A percentile compares a stretch with the other conserved stretches of the same genome.
Conservation (phyloP, 169 alveolate genomes). For the Toxoplasma gondii region DNA sequence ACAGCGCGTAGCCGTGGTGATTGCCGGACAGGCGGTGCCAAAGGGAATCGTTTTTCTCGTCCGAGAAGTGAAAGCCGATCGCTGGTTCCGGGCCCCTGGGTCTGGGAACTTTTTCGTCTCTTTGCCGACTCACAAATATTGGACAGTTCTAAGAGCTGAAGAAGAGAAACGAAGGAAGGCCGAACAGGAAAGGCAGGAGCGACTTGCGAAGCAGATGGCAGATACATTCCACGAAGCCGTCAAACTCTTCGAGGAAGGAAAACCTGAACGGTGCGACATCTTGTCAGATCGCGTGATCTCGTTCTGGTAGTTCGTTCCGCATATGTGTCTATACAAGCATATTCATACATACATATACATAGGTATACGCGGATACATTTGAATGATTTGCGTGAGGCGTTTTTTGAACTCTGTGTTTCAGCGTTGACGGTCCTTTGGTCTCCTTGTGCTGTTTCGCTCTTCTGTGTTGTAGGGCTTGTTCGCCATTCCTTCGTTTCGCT, state of each 20-base stretch:
- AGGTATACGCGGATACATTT: too few relatives aligned
- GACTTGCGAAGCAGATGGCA: constrained; percentile 12
- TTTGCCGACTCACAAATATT: constrained; percentile 58
- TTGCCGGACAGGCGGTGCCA: constrained; percentile 54
- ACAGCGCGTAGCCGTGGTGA: constrained; percentile 58
- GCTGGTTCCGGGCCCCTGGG: constrained; percentile 48
- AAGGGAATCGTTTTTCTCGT: constrained; percentile 51
- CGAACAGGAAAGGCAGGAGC: constrained; percentile 36
- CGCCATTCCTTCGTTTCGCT: too few relatives aligned
- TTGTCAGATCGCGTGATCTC: not conserved
- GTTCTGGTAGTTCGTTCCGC: too few relatives aligned
- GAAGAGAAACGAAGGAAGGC: constrained; percentile 27
- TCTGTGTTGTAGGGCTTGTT: too few relatives aligned
- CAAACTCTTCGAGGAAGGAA: constrained; percentile 42
- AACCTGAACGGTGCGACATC: constrained; percentile 44
- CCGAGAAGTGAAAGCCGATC: constrained; percentile 61
- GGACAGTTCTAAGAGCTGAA: constrained; percentile 42
- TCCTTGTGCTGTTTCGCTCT: too few relatives aligned
- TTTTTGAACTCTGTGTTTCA: too few relatives aligned
- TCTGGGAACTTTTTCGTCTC: constrained; percentile 47
- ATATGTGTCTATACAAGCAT: too few relatives aligned
- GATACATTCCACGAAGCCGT: constrained; percentile 32
- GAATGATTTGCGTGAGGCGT: too few relatives aligned
- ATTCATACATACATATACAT: too few relatives aligned
- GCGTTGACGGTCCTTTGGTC: too few relatives aligned